Base-by-base conservation (phyloP, 768 basidiomycete genomes). In the Leccinum truebloodii region DNA sequence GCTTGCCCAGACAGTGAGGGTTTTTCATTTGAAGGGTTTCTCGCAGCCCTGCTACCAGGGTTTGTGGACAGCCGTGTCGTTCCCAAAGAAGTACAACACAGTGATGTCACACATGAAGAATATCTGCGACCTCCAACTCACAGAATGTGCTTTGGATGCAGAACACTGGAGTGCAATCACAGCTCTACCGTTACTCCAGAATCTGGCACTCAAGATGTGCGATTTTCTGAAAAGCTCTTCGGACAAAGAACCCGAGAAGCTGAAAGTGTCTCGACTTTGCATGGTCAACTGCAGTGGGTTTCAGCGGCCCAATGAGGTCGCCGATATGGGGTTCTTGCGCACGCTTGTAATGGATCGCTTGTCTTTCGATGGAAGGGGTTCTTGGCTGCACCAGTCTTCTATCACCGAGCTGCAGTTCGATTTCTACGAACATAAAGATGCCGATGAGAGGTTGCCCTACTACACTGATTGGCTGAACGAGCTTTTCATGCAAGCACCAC, bases 151-250 rank as follows among this genome's bases (percentile, higher is more conserved):
- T 37, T 59, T 73, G 57, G 52, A 61, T 10, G 18, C 20, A 6
- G 54, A 59, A 1, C 54, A 71, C 50, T 71, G 71, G 67, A 1
- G 34, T 4, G 60, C 51, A 6, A 60, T 73, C 3, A 51, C 50
- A 28, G 8, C 50, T 6, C 51, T 71, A 3, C n/a, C 16, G 4
- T 49, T 30, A 18, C 71, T 71, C 49, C 55, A 69, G 50, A n/a
- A 50, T 14, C 61, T 71, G 2, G 30, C 51, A 12, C 71, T 73
- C 28, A 0, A 41, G 1, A 0, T 0, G 3, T 67, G 67, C 49
- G 0, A 0, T 44, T 44, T 44, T 44, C 16, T 20, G n/a, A 18
- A 8, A 20, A 44, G 41, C n/a, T 35, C 35, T 35, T 13, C 13
- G 35, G 35, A 35, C 34, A 13, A 13, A 35, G 13, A 35, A 35